Conservation (phyloP, 441 rosid genomes). For the Syzygium syzygioides region DNA sequence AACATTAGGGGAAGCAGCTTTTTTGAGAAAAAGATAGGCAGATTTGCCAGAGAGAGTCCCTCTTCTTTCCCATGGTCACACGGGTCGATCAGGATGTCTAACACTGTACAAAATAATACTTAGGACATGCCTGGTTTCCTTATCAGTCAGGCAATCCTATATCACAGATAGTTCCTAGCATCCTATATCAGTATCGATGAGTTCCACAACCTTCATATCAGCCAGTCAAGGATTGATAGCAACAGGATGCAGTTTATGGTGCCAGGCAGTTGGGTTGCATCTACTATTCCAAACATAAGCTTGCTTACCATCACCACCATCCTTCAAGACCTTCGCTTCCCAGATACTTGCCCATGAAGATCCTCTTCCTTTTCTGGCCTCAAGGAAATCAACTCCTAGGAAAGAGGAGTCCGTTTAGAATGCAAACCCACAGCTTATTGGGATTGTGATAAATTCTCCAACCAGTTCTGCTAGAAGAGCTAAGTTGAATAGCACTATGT, state of each 20-base stretch:
- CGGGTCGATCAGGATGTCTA: background rate
- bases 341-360: background rate
- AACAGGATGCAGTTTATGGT: background rate
- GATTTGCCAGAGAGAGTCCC: background rate
- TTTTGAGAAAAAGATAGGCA: background rate
- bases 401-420: background rate
- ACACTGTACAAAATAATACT: background rate
- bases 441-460: background rate
- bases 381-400: background rate
- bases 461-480: background rate
- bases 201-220: background rate
- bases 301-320: background rate
- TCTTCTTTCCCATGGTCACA: background rate
- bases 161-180: background rate
- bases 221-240: background rate
- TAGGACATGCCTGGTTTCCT: background rate
- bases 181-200: background rate
- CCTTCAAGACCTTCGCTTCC: background rate
- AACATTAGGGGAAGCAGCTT: background rate
- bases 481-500: background rate
- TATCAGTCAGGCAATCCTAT: background rate
- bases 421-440: background rate
- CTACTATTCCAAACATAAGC: background rate
- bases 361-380: background rate
- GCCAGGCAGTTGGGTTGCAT: background rate